Base-by-base conservation (phyloP, 352 stramenopile species). In the Pythium periplocum region DNA sequence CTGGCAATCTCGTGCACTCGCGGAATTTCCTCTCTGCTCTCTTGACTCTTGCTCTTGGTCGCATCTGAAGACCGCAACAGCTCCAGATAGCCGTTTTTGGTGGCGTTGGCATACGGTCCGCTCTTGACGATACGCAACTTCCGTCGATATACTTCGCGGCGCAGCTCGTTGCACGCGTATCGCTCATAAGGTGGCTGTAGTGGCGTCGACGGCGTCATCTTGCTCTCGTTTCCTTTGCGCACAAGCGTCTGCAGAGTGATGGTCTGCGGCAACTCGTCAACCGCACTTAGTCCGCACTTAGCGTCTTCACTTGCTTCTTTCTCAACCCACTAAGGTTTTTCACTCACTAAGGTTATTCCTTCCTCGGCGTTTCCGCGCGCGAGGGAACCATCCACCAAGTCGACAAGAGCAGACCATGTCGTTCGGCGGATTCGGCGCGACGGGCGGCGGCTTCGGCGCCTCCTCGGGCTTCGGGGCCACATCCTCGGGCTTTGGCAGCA, bases 81-180 rank as follows among this genome's bases (percentile, higher is more conserved):
- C 50, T 48, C 32, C 31, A 65, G 43, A 35, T 55, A 69, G 33
- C 57, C 57, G 26, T 41, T n/a, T 38, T 69, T 65, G 30, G 61
- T 69, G 17, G 61, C 46, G 45, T 69, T 69, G 32, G 42, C 33
- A 3, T 47, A 43, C 48, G 52, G 56, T 2, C 61, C 57, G 48
- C 45, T 58, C 57, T 69, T 69, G 48, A 65, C 42, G 6, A 69
- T 41, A 12, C 32, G 44, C 39, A 65, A 52, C 56, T 65, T 62
- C 31, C 61, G 57, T 1, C 57, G 41, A 44, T 69, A 65, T 44
- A 51, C 58, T 42, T 65, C 56, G 41, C 56, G 39, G 4, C 57
- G 56, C 48, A 69, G 53, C 41, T 58, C 37, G 40, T 64, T 69
- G 39, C 48, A 59, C 5, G 48, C 26, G 40, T 54, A 54, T 2